Evolutionary conservation across 2,329 filamentous ascomycete genomes (phyloP).

Genomic region (Gaeumannomyces sp.): DNA sequence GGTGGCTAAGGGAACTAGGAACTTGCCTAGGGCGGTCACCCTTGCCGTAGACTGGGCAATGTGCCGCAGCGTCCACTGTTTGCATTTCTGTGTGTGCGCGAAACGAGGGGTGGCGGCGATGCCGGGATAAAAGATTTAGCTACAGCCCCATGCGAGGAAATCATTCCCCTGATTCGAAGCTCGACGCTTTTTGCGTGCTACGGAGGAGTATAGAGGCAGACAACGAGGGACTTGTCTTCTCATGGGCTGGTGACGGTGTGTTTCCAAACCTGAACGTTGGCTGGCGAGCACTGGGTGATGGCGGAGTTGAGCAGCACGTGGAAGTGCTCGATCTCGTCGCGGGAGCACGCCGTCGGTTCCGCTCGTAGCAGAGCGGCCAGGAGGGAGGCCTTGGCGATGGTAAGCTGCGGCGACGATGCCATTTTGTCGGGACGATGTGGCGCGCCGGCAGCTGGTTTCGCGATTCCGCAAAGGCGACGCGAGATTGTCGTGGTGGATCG

Average conservation of each 20-base stretch:
- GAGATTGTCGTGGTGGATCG: neutral
- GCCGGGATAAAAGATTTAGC: conserved; percentile 27
- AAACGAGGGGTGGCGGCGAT: conserved; percentile 19
- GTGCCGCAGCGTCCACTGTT: conserved; percentile 74
- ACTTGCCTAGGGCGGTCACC: conserved; percentile 65
- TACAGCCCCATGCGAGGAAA: conserved; percentile 13
- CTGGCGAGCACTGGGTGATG: conserved; percentile 65
- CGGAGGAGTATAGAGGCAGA: conserved; percentile 17
- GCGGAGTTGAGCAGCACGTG: conserved; percentile 58
- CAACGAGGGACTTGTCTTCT: conserved; percentile 1
- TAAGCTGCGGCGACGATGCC: conserved; percentile 59
- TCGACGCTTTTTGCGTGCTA: conserved; percentile 3
- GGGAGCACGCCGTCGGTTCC: conserved; percentile 63
- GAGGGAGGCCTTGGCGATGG: conserved; percentile 75
- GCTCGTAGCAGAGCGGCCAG: conserved; percentile 66
- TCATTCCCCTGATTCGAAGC: conserved; percentile 4
- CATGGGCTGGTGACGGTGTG: conserved; percentile 21
- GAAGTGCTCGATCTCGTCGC: conserved; percentile 64
- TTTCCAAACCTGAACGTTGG: conserved; percentile 82
- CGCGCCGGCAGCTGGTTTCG: conserved; percentile 2
- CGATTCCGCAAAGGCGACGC: neutral
- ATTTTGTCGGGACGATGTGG: conserved; percentile 31
- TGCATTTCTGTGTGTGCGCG: conserved; percentile 65
- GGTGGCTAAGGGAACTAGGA: conserved; percentile 62
- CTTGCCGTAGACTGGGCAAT: conserved; percentile 62